A percentile compares a stretch with the other conserved stretches of the same genome.
Evolutionary conservation across 371 early-diverging fungal genomes (phyloP).

Genomic region (Apophysomyces sp.): DNA sequence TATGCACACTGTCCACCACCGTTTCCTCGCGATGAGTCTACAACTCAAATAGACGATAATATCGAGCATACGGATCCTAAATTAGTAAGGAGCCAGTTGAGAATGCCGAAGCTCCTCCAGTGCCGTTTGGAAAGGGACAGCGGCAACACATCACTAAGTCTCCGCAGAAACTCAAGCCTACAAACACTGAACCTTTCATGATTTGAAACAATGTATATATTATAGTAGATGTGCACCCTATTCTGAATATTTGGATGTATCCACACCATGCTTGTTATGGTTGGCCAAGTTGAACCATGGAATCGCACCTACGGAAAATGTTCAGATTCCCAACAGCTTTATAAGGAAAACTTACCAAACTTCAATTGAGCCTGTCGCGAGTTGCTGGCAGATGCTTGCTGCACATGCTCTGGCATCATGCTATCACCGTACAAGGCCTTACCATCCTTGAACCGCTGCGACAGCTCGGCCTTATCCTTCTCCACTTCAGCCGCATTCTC

Average conservation of each 20-base stretch:
- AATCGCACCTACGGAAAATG: conserved; percentile 46
- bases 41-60: too few species aligned
- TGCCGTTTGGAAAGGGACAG: too few species aligned
- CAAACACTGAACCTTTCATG: too few species aligned
- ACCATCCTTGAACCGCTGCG: conserved; percentile 62
- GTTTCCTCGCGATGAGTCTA: too few species aligned
- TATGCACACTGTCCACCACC: too few species aligned
- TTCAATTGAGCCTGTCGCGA: conserved; percentile 69
- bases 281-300: conserved; percentile 86
- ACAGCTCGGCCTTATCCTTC: conserved; percentile 70
- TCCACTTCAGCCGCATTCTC: conserved; percentile 85
- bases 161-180: too few species aligned
- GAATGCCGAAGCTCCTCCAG: too few species aligned
- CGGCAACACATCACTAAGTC: too few species aligned
- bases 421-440: conserved; percentile 73
- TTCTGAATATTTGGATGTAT: conserved; percentile 46
- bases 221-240: not conserved
- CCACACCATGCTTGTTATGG: conserved; percentile 79
- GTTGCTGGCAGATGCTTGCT: conserved; percentile 68
- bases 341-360: conserved; percentile 52
- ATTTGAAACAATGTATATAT: not conserved
- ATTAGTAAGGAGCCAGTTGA: too few species aligned
- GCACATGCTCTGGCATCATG: conserved; percentile 58
- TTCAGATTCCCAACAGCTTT: not conserved
- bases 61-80: too few species aligned